These are phyloP conservation scores for Paraconiothyrium sp. DNA, from an alignment of 2,329 filamentous ascomycete species.

Conservation along the genomic window DNA sequence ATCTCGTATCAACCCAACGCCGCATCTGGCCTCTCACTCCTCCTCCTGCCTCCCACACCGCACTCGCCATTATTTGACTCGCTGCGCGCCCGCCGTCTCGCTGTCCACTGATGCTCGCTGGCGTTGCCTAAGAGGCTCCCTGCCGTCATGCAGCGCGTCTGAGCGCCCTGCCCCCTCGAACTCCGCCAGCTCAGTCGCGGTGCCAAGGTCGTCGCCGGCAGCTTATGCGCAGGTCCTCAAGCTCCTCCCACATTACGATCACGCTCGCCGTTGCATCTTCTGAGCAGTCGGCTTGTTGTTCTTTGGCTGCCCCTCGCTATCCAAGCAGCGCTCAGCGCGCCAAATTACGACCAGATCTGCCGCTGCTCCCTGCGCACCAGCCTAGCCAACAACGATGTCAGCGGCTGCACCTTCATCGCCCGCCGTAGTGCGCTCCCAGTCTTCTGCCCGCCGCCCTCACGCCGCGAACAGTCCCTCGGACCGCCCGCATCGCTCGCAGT, in stretches of 20 bases:
- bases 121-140: slow-evolving; percentile 17
- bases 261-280: background rate
- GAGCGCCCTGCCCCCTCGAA: slow-evolving; percentile 10
- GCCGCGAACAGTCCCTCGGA: slow-evolving; percentile 35
- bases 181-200: slow-evolving; percentile 12
- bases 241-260: background rate
- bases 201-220: slow-evolving; percentile 14
- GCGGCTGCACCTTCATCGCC: slow-evolving; percentile 54
- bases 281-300: background rate
- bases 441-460: slow-evolving; percentile 40
- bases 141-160: slow-evolving; percentile 19
- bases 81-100: slow-evolving; percentile 13
- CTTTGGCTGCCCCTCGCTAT: slow-evolving; percentile 14
- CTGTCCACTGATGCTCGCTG: slow-evolving; percentile 8
- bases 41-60: background rate
- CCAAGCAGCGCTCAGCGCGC: slow-evolving; percentile 16
- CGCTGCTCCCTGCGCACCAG: slow-evolving; percentile 38
- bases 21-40: background rate
- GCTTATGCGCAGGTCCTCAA: background rate
- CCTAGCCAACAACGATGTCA: slow-evolving; percentile 43
- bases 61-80: background rate
- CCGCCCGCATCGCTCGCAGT: slow-evolving; percentile 49
- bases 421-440: slow-evolving; percentile 50
- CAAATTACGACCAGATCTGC: slow-evolving; percentile 20
- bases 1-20: background rate